Percentiles rank a stretch among this genome's conserved stretches.
These are phyloP conservation scores for Aethionema arabicum DNA, from an alignment of 345 rosid genomes.

Conservation along the genomic window DNA sequence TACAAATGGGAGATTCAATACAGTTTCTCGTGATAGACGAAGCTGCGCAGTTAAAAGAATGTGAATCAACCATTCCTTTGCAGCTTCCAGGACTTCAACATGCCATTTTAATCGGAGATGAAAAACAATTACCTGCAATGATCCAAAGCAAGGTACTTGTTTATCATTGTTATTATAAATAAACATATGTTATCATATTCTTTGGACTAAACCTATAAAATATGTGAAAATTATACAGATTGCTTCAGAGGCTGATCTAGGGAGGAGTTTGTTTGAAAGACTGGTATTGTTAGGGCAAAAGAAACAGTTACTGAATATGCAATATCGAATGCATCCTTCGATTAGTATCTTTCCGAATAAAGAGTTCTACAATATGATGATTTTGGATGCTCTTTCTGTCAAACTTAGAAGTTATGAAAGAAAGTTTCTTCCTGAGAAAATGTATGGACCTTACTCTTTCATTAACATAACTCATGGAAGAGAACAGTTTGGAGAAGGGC, in stretches of 20 bases:
- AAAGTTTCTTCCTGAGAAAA: slow-evolving; percentile 38
- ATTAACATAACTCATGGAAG: slow-evolving; percentile 40
- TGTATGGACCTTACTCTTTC: slow-evolving; percentile 53
- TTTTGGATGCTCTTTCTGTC: slow-evolving; percentile 50
- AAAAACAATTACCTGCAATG: slow-evolving; percentile 53
- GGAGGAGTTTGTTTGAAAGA: slow-evolving; percentile 74
- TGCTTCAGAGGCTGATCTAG: slow-evolving; percentile 47
- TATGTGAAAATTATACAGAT: slow-evolving; percentile 37
- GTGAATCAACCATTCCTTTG: slow-evolving; percentile 50
- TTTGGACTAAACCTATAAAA: neutral
- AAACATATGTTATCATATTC: neutral
- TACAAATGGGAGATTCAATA: slow-evolving; percentile 29
- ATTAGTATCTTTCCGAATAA: slow-evolving; percentile 61
- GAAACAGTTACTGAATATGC: slow-evolving; percentile 55
- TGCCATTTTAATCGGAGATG: slow-evolving; percentile 52
- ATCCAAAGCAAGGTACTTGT: slow-evolving; percentile 46
- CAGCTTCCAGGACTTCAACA: slow-evolving; percentile 45
- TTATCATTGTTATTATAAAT: neutral
- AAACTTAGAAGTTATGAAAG: slow-evolving; percentile 31
- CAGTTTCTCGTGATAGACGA: slow-evolving; percentile 48
- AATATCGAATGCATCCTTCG: slow-evolving; percentile 80
- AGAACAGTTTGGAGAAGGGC: slow-evolving; percentile 38
- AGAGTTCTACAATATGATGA: slow-evolving; percentile 45
- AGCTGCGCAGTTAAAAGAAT: slow-evolving; percentile 62
- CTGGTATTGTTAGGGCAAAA: slow-evolving; percentile 45